A percentile compares a stretch with the other conserved stretches of the same genome.
These are phyloP conservation scores for Trametes pubescens DNA, from an alignment of 1,284 basidiomycete species.

Conservation along the genomic window DNA sequence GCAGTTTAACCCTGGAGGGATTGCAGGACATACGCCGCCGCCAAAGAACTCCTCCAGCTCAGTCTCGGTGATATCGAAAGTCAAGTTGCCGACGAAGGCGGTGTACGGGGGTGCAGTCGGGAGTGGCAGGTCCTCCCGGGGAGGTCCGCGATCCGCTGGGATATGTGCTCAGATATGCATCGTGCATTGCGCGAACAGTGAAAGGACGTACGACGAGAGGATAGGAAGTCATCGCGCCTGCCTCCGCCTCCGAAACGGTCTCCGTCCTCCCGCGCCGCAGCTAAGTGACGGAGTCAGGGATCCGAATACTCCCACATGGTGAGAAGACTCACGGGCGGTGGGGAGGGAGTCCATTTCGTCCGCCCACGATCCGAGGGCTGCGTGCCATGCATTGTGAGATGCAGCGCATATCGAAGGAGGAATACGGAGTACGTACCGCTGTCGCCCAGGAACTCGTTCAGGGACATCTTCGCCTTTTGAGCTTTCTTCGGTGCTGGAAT, in stretches of 20 bases:
- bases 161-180: slow-evolving; percentile 6
- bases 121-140: slow-evolving; percentile 91
- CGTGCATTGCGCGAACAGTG: not conserved
- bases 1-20: too few species aligned
- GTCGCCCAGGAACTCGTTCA: slow-evolving; percentile 91
- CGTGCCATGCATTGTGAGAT: slow-evolving; percentile 12
- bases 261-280: slow-evolving; percentile 68
- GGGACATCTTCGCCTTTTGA: slow-evolving; percentile 80
- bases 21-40: slow-evolving; percentile 55
- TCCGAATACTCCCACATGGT: slow-evolving; percentile 23
- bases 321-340: slow-evolving; percentile 77
- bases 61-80: slow-evolving; percentile 89
- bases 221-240: slow-evolving; percentile 66
- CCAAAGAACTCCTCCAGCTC: slow-evolving; percentile 88
- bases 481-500: slow-evolving; percentile 83
- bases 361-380: slow-evolving; percentile 93
- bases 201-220: slow-evolving; percentile 60
- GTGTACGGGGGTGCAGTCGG: slow-evolving; percentile 97
- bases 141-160: slow-evolving; percentile 70
- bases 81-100: slow-evolving; percentile 94
- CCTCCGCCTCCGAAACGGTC: slow-evolving; percentile 58
- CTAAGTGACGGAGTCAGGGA: slow-evolving; percentile 47
- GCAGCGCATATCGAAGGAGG: slow-evolving; percentile 47
- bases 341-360: slow-evolving; percentile 94
- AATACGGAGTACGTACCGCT: slow-evolving; percentile 57